phyloP scores from a whole-genome alignment of 129 eudicot genomes.

The Flaveria brownii region DNA sequence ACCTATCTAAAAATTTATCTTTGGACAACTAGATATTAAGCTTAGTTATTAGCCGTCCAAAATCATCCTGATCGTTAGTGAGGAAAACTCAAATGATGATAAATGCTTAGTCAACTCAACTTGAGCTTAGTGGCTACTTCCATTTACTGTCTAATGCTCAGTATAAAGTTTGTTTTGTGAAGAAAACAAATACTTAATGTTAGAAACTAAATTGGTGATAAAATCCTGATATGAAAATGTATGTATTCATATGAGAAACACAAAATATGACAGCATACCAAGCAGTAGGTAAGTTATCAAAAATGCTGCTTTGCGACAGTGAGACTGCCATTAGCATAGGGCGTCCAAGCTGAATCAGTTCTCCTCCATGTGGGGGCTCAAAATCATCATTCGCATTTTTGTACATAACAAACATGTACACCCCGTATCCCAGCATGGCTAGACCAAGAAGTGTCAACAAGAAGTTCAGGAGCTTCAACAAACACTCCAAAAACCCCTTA shows the following conservation, averaged over 20 bases:
- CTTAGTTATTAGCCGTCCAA: background rate
- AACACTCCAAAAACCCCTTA: constrained; percentile 83
- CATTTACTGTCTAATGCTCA: background rate
- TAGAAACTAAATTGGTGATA: background rate
- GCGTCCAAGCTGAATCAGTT: constrained; percentile 74
- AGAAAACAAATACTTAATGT: background rate
- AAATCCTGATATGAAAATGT: background rate
- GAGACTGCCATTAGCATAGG: constrained; percentile 74
- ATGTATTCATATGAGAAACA: background rate
- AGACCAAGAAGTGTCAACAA: constrained; percentile 72
- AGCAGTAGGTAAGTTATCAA: constrained; percentile 69
- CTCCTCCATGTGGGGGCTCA: constrained; percentile 43
- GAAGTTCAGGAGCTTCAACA: constrained; percentile 82
- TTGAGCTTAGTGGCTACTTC: background rate
- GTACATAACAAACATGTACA: constrained; percentile 84
- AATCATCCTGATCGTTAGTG: background rate
- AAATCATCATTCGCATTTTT: constrained; percentile 39
- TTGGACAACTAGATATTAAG: background rate
- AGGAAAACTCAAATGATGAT: background rate
- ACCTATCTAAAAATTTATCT: background rate
- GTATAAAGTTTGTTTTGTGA: background rate
- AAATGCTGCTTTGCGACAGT: constrained; percentile 46
- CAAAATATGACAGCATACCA: constrained; percentile 53
- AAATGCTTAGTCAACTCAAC: background rate
- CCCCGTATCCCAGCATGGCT: constrained; percentile 79